These are phyloP conservation scores for Corchorus capsularis DNA, from an alignment of 345 rosid species.

Conservation along the genomic window DNA sequence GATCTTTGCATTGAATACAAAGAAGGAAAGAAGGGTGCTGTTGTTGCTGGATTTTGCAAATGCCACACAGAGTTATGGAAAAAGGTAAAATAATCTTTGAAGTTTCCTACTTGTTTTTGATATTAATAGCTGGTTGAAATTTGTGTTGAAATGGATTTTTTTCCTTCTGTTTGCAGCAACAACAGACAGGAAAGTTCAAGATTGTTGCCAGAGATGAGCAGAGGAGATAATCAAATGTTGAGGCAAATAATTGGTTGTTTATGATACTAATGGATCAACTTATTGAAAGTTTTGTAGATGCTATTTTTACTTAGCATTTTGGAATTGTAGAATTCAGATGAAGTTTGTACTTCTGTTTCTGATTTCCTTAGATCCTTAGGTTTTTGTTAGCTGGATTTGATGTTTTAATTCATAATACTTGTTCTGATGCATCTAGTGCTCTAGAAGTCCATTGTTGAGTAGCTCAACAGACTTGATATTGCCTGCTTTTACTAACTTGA, in stretches of 20 bases:
- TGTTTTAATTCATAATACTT: neutral
- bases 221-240: constrained; percentile 29
- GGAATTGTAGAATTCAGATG: neutral
- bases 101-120: neutral
- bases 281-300: neutral
- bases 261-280: neutral
- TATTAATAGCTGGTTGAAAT: neutral
- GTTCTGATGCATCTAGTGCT: neutral
- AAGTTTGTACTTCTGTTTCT: neutral
- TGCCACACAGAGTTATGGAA: constrained; percentile 76
- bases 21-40: constrained; percentile 65
- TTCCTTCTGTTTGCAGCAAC: constrained; percentile 66
- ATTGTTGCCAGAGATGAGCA: constrained; percentile 75
- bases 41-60: constrained; percentile 90
- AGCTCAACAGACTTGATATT: neutral
- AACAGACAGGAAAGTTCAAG: constrained; percentile 89
- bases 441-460: neutral
- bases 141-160: constrained; percentile 3
- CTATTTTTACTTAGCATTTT: neutral
- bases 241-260: neutral
- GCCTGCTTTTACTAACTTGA: neutral
- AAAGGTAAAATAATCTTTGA: constrained; percentile 45
- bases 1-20: constrained; percentile 78
- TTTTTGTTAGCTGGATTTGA: neutral
- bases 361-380: neutral